phyloP scores from a whole-genome alignment of 2,329 filamentous ascomycete genomes.

The Pseudogymnoascus sp. region DNA sequence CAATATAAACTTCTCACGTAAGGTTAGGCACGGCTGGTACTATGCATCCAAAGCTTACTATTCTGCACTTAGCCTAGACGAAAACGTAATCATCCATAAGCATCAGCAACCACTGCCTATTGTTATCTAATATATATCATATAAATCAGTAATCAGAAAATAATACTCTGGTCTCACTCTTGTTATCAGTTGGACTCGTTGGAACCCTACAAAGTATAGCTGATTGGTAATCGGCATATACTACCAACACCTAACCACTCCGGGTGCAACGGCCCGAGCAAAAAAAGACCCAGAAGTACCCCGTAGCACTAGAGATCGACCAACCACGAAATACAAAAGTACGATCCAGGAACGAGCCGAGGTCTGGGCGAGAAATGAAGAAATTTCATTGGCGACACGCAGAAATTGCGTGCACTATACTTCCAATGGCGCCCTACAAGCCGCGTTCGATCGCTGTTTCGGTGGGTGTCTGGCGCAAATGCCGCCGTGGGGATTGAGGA shows the following conservation, averaged over 20 bases:
- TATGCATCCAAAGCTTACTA: too few relatives aligned
- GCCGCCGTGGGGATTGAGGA: background rate
- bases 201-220: background rate
- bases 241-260: background rate
- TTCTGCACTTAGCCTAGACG: background rate
- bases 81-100: slow-evolving; percentile 8
- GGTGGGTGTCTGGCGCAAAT: background rate
- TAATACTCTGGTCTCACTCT: background rate
- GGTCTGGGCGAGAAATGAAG: background rate
- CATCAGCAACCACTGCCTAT: slow-evolving; percentile 14
- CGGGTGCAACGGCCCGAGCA: background rate
- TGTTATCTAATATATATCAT: background rate
- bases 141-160: background rate
- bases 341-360: slow-evolving; percentile 1
- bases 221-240: background rate
- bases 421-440: background rate
- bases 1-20: too few relatives aligned
- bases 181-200: background rate
- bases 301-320: background rate
- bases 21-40: too few relatives aligned
- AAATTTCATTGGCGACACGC: background rate
- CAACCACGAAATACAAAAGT: background rate
- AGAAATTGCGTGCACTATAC: background rate
- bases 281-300: background rate
- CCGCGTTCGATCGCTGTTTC: background rate